Conservation (phyloP, 2,329 filamentous ascomycete species). For the Neodidymelliopsis sp. region DNA sequence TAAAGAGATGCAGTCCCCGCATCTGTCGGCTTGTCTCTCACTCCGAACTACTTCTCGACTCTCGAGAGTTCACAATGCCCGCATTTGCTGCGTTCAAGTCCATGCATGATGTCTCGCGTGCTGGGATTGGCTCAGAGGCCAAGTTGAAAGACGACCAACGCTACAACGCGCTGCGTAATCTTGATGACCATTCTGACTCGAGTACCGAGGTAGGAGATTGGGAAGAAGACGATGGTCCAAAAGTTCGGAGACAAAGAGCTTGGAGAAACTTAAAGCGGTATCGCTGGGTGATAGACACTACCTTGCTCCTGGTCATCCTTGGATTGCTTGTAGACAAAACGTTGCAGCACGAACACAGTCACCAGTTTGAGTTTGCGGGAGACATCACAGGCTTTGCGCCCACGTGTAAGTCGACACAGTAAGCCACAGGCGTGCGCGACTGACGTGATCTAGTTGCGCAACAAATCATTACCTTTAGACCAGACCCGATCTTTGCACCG, state of each 20-base stretch:
- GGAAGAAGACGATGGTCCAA: constrained; percentile 23
- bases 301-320: constrained; percentile 37
- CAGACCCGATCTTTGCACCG: constrained; percentile 35
- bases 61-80: constrained; percentile 4
- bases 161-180: constrained; percentile 36
- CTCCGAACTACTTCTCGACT: no score
- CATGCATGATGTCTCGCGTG: constrained; percentile 22
- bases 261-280: constrained; percentile 27
- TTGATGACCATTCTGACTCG: constrained; percentile 32
- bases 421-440: background rate
- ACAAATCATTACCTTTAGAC: constrained; percentile 39
- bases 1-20: background rate
- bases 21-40: background rate
- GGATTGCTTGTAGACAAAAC: constrained; percentile 38
- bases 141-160: constrained; percentile 29
- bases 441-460: constrained; percentile 34
- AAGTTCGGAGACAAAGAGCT: constrained; percentile 12
- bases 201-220: constrained; percentile 41
- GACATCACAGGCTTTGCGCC: constrained; percentile 46
- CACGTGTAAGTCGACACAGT: constrained; percentile 24
- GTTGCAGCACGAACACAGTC: constrained; percentile 21
- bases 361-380: constrained; percentile 35
- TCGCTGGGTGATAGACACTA: constrained; percentile 41
- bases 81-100: constrained; percentile 22
- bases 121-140: constrained; percentile 7